Percentiles rank a stretch among this genome's conserved stretches.
phyloP scores from a whole-genome alignment of 495 filamentous ascomycete genomes.

The Xylaria acuta region DNA sequence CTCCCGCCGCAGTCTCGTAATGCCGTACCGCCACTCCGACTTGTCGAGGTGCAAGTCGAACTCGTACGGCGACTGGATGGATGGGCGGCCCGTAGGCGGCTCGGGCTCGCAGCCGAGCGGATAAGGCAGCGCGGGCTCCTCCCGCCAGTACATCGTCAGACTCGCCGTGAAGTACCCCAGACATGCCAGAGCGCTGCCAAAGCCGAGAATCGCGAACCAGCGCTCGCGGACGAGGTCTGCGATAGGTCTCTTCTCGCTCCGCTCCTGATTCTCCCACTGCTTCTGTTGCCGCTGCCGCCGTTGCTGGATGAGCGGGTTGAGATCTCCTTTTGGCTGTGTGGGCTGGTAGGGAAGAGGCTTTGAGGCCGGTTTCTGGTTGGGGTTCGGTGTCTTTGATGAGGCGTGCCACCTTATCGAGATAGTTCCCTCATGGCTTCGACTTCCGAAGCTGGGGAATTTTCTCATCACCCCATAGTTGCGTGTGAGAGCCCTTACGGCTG shows the following conservation, averaged over 20 bases:
- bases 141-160: constrained; percentile 33
- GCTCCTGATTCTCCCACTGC: constrained; percentile 8
- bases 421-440: neutral
- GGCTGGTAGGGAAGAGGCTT: constrained; percentile 24
- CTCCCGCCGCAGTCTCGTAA: constrained; percentile 64
- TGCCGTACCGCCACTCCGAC: constrained; percentile 70
- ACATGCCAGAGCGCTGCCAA: constrained; percentile 34
- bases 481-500: constrained; percentile 23
- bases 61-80: constrained; percentile 51
- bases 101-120: constrained; percentile 36
- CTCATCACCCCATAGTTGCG: constrained; percentile 14
- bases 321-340: constrained; percentile 15
- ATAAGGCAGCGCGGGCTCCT: constrained; percentile 32
- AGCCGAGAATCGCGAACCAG: constrained; percentile 41
- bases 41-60: constrained; percentile 71
- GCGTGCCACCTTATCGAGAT: constrained; percentile 10
- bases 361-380: neutral
- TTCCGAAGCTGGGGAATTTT: neutral
- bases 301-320: neutral
- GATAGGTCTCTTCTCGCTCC: constrained; percentile 27
- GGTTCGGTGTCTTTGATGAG: constrained; percentile 7
- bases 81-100: constrained; percentile 37
- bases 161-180: constrained; percentile 41
- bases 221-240: constrained; percentile 32
- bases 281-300: constrained; percentile 22